Percentiles rank a stretch among this genome's conserved stretches.
These are phyloP conservation scores for Candida frijolesensis DNA, from an alignment of 1,139 yeast species.

Conservation along the genomic window DNA sequence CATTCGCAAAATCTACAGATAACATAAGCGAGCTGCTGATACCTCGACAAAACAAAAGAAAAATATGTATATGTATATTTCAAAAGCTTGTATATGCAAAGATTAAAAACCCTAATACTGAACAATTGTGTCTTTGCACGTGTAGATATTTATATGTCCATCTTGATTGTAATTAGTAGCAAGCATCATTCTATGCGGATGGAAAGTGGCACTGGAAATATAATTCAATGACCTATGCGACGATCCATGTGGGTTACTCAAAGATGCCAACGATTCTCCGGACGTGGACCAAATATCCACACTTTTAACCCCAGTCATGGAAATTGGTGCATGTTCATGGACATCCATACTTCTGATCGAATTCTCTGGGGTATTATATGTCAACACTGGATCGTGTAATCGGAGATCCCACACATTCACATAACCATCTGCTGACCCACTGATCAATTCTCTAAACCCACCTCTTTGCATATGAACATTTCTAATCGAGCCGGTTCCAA, in stretches of 20 bases:
- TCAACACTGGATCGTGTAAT: constrained; percentile 64
- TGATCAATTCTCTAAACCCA: constrained; percentile 85
- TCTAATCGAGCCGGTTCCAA: constrained; percentile 56
- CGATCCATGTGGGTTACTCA: constrained; percentile 56
- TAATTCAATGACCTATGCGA: constrained; percentile 49
- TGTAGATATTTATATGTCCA: constrained; percentile 67
- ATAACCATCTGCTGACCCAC: constrained; percentile 81
- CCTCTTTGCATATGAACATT: constrained; percentile 97
- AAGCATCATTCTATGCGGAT: constrained; percentile 93
- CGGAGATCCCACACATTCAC: constrained; percentile 93
- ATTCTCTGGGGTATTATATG: constrained; percentile 59
- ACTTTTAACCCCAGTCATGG: constrained; percentile 81
- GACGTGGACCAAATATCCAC: constrained; percentile 88
- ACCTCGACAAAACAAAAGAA: not conserved
- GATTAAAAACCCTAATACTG: constrained; percentile 28
- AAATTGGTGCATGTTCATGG: constrained; percentile 95
- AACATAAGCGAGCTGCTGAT: not conserved
- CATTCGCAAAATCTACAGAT: not conserved
- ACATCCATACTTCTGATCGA: constrained; percentile 76
- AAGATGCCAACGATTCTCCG: constrained; percentile 69
- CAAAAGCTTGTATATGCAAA: not conserved
- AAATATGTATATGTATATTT: too few relatives aligned
- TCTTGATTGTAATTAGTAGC: constrained; percentile 87
- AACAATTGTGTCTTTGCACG: constrained; percentile 41
- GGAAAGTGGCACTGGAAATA: constrained; percentile 71